Percentiles rank a stretch among this genome's conserved stretches.
Evolutionary conservation across 2,329 filamentous ascomycete genomes (phyloP).

Genomic region (Metarhizium humberi): DNA sequence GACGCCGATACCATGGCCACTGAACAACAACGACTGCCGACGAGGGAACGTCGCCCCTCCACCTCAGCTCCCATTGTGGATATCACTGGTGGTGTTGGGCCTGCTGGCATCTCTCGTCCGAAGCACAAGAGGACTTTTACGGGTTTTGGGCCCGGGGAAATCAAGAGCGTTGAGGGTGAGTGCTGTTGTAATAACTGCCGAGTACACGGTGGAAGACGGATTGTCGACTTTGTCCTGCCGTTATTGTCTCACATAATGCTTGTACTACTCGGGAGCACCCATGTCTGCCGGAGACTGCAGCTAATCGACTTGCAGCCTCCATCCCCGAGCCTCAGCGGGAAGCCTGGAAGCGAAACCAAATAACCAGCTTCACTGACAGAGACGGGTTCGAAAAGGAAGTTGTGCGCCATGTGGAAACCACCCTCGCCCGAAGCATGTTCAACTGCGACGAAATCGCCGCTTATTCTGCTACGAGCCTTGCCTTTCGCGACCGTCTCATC

Average conservation of each 20-base stretch:
- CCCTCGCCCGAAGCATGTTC: conserved; percentile 88
- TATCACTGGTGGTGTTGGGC: conserved; percentile 77
- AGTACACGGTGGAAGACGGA: neutral
- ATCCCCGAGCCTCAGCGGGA: conserved; percentile 85
- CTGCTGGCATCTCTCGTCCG: conserved; percentile 73
- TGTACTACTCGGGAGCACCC: no score
- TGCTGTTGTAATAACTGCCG: neutral
- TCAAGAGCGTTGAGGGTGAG: conserved; percentile 85
- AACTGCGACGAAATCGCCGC: conserved; percentile 95
- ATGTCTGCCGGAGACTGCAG: neutral
- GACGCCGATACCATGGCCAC: conserved; percentile 20
- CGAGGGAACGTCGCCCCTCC: conserved; percentile 72
- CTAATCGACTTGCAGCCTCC: conserved; percentile 36
- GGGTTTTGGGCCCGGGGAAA: conserved; percentile 81
- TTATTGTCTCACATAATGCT: no score
- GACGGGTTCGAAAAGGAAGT: conserved; percentile 83
- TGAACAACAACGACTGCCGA: conserved; percentile 32
- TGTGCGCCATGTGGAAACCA: conserved; percentile 92
- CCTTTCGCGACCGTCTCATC: conserved; percentile 86
- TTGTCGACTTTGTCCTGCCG: no score
- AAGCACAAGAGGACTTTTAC: conserved; percentile 98
- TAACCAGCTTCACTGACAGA: conserved; percentile 62
- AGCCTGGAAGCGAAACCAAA: conserved; percentile 60
- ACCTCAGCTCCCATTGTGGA: conserved; percentile 76
- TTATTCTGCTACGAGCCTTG: conserved; percentile 83